A percentile compares a stretch with the other conserved stretches of the same genome.
phyloP scores from a whole-genome alignment of 495 filamentous ascomycete species.

The Astrothelium subdiscretum region DNA sequence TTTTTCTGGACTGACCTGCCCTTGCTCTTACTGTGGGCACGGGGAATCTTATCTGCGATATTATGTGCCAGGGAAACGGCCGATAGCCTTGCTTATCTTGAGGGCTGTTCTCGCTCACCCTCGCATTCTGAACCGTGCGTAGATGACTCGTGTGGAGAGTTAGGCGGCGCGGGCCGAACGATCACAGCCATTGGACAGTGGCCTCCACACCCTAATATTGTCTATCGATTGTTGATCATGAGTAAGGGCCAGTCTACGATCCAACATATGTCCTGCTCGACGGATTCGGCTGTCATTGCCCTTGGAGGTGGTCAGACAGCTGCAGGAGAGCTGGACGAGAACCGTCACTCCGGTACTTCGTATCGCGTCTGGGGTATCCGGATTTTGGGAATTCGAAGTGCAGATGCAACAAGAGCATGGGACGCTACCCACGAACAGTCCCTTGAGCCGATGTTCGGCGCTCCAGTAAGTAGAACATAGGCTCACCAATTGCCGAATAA shows the following conservation, averaged over 20 bases:
- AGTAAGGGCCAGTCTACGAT: constrained; percentile 6
- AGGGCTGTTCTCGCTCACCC: not conserved
- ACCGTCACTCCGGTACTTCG: not conserved
- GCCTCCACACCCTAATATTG: not conserved
- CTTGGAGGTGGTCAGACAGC: not conserved
- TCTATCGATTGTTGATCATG: not conserved
- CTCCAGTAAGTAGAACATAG: not conserved
- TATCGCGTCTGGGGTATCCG: too few relatives aligned
- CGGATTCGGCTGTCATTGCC: not conserved
- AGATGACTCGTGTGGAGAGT: not conserved
- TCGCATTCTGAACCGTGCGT: not conserved
- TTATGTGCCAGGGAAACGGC: too few relatives aligned
- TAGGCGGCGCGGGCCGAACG: not conserved
- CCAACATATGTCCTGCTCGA: constrained; percentile 13
- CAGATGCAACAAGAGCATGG: not conserved
- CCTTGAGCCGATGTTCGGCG: not conserved
- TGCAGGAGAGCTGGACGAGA: not conserved
- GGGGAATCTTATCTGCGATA: too few relatives aligned
- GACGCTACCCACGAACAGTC: not conserved
- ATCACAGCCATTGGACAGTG: not conserved
- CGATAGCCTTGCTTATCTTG: not conserved
- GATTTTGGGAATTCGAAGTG: too few relatives aligned
- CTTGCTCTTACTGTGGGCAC: too few relatives aligned
- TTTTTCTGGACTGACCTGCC: too few relatives aligned
- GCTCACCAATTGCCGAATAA: too few relatives aligned